phyloP scores from a whole-genome alignment of 1,284 basidiomycete species.

The Phellopilus nigrolimitatus region DNA sequence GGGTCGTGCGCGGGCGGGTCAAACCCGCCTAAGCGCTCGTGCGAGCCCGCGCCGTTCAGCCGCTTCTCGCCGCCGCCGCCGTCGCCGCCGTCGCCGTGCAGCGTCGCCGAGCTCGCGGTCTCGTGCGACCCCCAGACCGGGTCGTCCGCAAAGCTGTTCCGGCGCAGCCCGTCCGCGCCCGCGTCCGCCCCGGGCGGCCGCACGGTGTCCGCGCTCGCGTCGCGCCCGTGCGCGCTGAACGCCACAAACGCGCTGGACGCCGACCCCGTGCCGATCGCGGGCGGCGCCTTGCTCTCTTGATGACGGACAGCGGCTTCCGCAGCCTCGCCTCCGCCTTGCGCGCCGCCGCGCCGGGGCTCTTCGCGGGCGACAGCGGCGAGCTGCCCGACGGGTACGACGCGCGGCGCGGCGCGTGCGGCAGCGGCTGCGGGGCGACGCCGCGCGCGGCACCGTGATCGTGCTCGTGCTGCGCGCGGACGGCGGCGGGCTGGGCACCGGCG shows the following conservation, averaged over 20 bases:
- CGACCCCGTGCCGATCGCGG: neutral
- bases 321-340: slow-evolving; percentile 66
- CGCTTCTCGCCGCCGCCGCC: slow-evolving; percentile 1
- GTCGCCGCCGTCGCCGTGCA: slow-evolving; percentile 6
- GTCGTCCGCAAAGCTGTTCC: slow-evolving; percentile 4
- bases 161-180: slow-evolving; percentile 1
- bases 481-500: slow-evolving; percentile 16
- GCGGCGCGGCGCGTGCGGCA: slow-evolving; percentile 8
- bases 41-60: neutral
- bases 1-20: neutral
- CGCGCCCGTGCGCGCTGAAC: slow-evolving; percentile 1
- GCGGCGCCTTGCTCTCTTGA: slow-evolving; percentile 27
- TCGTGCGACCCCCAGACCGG: slow-evolving; percentile 14
- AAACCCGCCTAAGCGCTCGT: neutral
- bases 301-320: slow-evolving; percentile 56
- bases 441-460: slow-evolving; percentile 9
- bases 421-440: slow-evolving; percentile 15
- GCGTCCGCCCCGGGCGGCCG: slow-evolving; percentile 3
- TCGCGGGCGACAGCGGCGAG: slow-evolving; percentile 2
- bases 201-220: slow-evolving; percentile 10
- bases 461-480: slow-evolving; percentile 11
- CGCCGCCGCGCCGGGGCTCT: slow-evolving; percentile 18
- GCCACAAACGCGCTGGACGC: neutral
- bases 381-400: slow-evolving; percentile 12
- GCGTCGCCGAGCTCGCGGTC: slow-evolving; percentile 4